Conservation (phyloP, 148 eudicot genomes). For the Limonium bicolor region DNA sequence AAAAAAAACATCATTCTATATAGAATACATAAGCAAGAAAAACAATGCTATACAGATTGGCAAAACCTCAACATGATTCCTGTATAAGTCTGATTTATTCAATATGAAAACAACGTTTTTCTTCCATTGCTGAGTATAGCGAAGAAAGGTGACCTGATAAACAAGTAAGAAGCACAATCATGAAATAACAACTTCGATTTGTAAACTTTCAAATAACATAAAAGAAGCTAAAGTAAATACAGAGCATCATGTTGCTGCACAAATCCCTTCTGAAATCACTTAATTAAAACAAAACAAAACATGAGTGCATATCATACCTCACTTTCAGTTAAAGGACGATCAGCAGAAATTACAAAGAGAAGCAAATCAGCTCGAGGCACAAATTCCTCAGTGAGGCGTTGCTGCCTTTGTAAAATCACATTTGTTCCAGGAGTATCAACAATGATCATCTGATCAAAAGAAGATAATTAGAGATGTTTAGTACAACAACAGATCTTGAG, state of each 20-base stretch:
- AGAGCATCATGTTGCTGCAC: too few relatives aligned
- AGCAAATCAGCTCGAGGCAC: conserved; percentile 94
- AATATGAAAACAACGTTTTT: conserved; percentile 74
- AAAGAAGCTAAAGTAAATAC: too few relatives aligned
- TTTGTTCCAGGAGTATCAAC: conserved; percentile 99
- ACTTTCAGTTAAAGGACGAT: conserved; percentile 94
- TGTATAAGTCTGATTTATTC: conserved; percentile 81
- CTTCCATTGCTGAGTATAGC: conserved; percentile 96
- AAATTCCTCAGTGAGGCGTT: conserved; percentile 92
- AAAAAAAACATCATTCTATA: not conserved
- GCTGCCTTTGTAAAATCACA: conserved; percentile 97
- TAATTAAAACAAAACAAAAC: too few relatives aligned
- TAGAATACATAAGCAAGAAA: not conserved
- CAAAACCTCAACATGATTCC: conserved; percentile 47
- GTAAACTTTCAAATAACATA: not conserved
- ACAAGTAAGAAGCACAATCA: conserved; percentile 1
- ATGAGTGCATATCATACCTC: conserved; percentile 36
- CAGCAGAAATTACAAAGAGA: conserved; percentile 93
- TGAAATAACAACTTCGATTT: not conserved
- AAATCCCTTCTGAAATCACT: too few relatives aligned
- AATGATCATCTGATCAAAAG: conserved; percentile 58
- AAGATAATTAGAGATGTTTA: not conserved
- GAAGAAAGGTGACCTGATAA: conserved; percentile 77
- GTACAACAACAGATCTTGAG: not conserved
- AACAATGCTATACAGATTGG: not conserved